Evolutionary conservation across 2,329 filamentous ascomycete species (phyloP).

Genomic region (Ophiostoma tasmaniense): DNA sequence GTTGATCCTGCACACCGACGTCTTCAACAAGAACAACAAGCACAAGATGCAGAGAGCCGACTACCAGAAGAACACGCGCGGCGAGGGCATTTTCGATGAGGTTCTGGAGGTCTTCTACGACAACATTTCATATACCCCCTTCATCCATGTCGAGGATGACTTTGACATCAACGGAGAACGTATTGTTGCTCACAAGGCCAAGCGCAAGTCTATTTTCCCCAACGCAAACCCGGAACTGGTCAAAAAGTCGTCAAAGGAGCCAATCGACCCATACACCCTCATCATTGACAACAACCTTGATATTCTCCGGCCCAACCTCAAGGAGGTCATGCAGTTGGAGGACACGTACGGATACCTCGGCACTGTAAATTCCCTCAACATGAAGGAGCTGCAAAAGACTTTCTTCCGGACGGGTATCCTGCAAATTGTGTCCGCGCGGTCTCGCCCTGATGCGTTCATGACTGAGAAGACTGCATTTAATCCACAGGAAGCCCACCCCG

Average conservation of each 20-base stretch:
- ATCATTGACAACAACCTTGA: conserved; percentile 88
- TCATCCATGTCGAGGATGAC: conserved; percentile 95
- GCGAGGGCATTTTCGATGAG: conserved; percentile 87
- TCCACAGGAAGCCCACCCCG: conserved; percentile 76
- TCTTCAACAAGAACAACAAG: conserved; percentile 99
- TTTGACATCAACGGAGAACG: conserved; percentile 70
- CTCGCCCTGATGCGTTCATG: conserved; percentile 91
- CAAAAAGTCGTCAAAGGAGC: conserved; percentile 63
- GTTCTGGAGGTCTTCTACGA: conserved; percentile 96
- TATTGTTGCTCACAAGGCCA: conserved; percentile 60
- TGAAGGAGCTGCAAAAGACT: conserved; percentile 73
- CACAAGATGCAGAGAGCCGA: conserved; percentile 96
- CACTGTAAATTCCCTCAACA: conserved; percentile 64
- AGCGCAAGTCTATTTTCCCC: conserved; percentile 62
- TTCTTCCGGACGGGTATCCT: conserved; percentile 88
- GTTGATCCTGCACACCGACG: conserved; percentile 90
- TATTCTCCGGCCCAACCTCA: conserved; percentile 70
- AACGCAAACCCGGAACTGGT: conserved; percentile 55
- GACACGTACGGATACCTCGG: conserved; percentile 87
- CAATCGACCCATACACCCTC: conserved; percentile 88
- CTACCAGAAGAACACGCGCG: conserved; percentile 89
- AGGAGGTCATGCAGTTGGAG: conserved; percentile 85
- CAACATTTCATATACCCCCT: conserved; percentile 96
- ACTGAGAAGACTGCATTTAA: conserved; percentile 76
- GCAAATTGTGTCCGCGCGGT: conserved; percentile 90